Conservation (phyloP, 2,329 filamentous ascomycete genomes). For the Akanthomyces lecanii region DNA sequence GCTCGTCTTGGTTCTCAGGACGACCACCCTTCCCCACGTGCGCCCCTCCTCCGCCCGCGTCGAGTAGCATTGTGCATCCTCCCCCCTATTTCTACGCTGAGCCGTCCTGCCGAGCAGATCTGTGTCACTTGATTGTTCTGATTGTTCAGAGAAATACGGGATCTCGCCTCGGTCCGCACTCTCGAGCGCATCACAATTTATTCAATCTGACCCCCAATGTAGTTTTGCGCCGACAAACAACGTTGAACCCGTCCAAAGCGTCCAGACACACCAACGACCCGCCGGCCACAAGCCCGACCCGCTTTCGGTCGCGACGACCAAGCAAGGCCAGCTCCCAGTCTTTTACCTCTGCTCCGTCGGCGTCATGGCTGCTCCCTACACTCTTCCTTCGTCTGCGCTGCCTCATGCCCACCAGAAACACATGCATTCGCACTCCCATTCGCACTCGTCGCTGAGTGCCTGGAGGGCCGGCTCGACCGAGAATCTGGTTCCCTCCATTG, state of each 20-base stretch:
- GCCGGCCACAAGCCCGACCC: conserved; percentile 3
- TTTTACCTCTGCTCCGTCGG: neutral
- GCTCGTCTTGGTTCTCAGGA: conserved; percentile 4
- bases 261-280: conserved; percentile 1
- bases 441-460: conserved; percentile 38
- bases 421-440: conserved; percentile 37
- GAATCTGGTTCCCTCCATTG: conserved; percentile 29
- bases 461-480: conserved; percentile 33
- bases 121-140: neutral
- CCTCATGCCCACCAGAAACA: conserved; percentile 44
- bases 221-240: neutral
- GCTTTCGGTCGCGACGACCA: conserved; percentile 18
- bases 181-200: neutral
- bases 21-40: conserved; percentile 12
- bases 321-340: neutral
- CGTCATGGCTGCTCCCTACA: conserved; percentile 50
- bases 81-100: conserved; percentile 9
- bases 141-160: neutral
- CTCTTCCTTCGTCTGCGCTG: conserved; percentile 48
- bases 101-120: neutral
- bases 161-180: neutral
- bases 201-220: neutral
- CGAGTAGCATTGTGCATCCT: conserved; percentile 1
- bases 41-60: conserved; percentile 5
- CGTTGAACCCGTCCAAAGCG: neutral